Conservation (phyloP, 768 basidiomycete species). For the Clavaria fumosa region DNA sequence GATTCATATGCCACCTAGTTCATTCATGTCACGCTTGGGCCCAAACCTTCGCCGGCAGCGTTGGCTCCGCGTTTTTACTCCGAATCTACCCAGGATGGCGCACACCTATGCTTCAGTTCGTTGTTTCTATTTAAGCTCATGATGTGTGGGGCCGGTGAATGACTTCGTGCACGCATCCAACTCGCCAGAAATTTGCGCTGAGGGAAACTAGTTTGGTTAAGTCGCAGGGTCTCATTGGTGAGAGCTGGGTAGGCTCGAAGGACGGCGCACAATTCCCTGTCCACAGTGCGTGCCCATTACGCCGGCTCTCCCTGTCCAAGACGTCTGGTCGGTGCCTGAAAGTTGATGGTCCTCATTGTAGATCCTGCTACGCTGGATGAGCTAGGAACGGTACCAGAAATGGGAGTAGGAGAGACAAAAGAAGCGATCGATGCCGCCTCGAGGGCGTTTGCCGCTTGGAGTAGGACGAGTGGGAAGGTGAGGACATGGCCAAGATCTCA, state of each 20-base stretch:
- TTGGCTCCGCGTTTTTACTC: too few species aligned
- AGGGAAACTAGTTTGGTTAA: constrained; percentile 66
- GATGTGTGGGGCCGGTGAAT: too few species aligned
- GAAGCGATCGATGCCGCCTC: constrained; percentile 73
- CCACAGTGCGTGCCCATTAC: constrained; percentile 38
- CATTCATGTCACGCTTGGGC: too few species aligned
- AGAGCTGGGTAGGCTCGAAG: constrained; percentile 75
- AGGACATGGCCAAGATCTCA: constrained; percentile 6
- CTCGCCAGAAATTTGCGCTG: too few species aligned
- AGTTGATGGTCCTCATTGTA: constrained; percentile 16
- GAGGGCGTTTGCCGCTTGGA: constrained; percentile 73
- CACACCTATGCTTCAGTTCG: too few species aligned
- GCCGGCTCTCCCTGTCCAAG: background rate
- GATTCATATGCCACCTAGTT: too few species aligned
- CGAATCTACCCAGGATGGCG: too few species aligned
- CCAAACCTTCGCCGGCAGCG: too few species aligned
- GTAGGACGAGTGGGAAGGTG: constrained; percentile 78
- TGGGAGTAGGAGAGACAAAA: constrained; percentile 72
- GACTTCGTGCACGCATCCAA: too few species aligned
- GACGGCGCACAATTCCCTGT: constrained; percentile 60
- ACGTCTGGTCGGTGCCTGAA: background rate
- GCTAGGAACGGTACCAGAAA: constrained; percentile 79
- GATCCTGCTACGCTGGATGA: constrained; percentile 81
- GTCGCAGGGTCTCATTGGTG: constrained; percentile 65
- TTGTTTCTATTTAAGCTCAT: too few species aligned